phyloP scores from a whole-genome alignment of 1,284 basidiomycete genomes.

The Athelia psychrophila region DNA sequence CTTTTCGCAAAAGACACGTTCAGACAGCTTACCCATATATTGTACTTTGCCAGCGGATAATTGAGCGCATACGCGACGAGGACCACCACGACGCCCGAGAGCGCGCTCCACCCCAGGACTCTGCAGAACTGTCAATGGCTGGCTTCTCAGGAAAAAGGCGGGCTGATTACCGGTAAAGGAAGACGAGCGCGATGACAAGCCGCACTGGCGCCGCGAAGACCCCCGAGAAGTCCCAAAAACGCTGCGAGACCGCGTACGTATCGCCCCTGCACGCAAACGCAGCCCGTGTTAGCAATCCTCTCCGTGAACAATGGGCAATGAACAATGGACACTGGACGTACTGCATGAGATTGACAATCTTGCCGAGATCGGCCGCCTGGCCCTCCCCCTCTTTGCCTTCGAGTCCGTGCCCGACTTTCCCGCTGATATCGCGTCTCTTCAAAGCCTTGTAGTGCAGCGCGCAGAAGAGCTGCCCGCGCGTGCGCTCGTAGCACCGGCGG shows the following conservation, averaged over 20 bases:
- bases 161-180: constrained; percentile 62
- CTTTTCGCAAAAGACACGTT: constrained; percentile 2
- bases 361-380: constrained; percentile 59
- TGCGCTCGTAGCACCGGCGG: constrained; percentile 63
- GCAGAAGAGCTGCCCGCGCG: constrained; percentile 68
- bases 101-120: constrained; percentile 79
- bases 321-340: constrained; percentile 25
- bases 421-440: constrained; percentile 59
- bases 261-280: constrained; percentile 48
- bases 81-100: constrained; percentile 75
- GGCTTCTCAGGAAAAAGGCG: constrained; percentile 16
- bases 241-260: constrained; percentile 65
- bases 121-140: constrained; percentile 31
- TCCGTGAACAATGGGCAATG: neutral
- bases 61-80: constrained; percentile 64
- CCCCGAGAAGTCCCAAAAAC: constrained; percentile 70
- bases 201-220: constrained; percentile 74
- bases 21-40: constrained; percentile 50
- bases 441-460: constrained; percentile 70
- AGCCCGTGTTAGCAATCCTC: neutral
- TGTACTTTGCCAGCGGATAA: constrained; percentile 62
- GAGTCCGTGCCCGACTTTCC: constrained; percentile 34
- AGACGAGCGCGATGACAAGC: constrained; percentile 68
- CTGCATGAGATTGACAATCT: constrained; percentile 74
- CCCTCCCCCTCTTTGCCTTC: constrained; percentile 36